Evolutionary conservation across 1,284 basidiomycete genomes (phyloP).

Genomic region (Mycena sp.): DNA sequence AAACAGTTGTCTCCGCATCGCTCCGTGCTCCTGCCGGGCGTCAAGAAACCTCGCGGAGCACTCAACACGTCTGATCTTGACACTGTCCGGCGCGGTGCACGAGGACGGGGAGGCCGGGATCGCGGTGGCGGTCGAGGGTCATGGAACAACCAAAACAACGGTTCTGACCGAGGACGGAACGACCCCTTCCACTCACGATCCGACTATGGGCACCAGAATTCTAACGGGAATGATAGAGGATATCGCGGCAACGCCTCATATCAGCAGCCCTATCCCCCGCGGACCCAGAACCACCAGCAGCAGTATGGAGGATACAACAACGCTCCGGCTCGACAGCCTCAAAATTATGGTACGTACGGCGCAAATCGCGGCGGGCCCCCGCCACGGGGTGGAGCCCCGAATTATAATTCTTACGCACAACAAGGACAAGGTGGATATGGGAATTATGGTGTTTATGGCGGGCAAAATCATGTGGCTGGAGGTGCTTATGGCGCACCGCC

Average conservation of each 20-base stretch:
- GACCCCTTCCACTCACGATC: constrained; percentile 50
- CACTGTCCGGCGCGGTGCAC: constrained; percentile 55
- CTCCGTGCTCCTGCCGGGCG: constrained; percentile 85
- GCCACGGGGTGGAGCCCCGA: constrained; percentile 23
- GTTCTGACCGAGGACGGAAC: constrained; percentile 45
- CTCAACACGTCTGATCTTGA: constrained; percentile 84
- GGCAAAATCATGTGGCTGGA: constrained; percentile 27
- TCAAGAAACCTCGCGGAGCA: constrained; percentile 66
- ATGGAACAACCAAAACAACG: constrained; percentile 31
- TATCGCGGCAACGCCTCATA: constrained; percentile 33
- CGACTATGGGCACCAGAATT: constrained; percentile 41
- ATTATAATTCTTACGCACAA: constrained; percentile 34
- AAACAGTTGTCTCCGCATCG: constrained; percentile 87
- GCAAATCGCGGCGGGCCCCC: constrained; percentile 31
- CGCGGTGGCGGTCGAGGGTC: constrained; percentile 39
- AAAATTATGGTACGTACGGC: constrained; percentile 33
- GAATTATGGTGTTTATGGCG: constrained; percentile 33
- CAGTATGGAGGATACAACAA: constrained; percentile 44
- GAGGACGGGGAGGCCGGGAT: constrained; percentile 59
- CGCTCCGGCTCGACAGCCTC: constrained; percentile 24
- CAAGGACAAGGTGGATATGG: constrained; percentile 17
- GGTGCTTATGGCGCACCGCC: constrained; percentile 27
- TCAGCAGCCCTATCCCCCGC: constrained; percentile 43
- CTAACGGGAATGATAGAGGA: constrained; percentile 35
- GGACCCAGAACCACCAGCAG: constrained; percentile 37